Base-by-base conservation (phyloP, 2,329 filamentous ascomycete genomes). In the Colletotrichum sojae region DNA sequence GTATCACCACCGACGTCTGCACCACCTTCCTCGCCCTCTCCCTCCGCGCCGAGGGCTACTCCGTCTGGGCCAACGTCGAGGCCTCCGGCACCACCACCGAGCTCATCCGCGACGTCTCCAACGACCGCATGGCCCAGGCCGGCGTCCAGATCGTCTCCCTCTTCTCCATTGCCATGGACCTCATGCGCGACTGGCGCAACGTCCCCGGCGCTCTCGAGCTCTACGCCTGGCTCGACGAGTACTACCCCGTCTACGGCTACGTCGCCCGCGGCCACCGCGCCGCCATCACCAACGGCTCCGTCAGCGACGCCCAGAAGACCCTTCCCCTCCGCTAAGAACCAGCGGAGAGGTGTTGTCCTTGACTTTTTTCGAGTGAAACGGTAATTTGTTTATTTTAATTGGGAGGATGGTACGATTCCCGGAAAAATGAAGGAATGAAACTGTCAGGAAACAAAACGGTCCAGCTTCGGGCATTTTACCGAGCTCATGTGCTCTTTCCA, bases 1-100 rank as follows among this genome's bases (percentile, higher is more conserved):
- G 92, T 8, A 93, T 94, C 74, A 86, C 88, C 2, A 94, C 92
- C 0, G 92, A 94, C 77, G 91, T 94, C 67, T 94, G 91, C 84
- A 92, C 90, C 22, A 84, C 91, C 0, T 94, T 94, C 83, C 85
- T 92, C 6, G 90, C 92, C 0, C 85, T 94, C n/a, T 91, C 90
- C 1, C 87, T 94, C 5, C 84, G 90, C 43, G 86, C 89, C 15
- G 91, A 88, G 51, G 92, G 92, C 27, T 94, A 93, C 82, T 87
- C 87, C 45, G 92, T 94, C 67, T 94, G 87, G 82, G 91, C 90
- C 73, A 92, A 93, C 79, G 86, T 90, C 60, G 92, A 94, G 74
- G 91, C 90, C 2, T 90, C 86, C 0, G 92, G 91, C 1, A 94
- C 92, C 1, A 89, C 89, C 20, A 88, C 86, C 2, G 76, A 81